Conservation (phyloP, 1,284 basidiomycete species). For the Ceratobasidium sp. region DNA sequence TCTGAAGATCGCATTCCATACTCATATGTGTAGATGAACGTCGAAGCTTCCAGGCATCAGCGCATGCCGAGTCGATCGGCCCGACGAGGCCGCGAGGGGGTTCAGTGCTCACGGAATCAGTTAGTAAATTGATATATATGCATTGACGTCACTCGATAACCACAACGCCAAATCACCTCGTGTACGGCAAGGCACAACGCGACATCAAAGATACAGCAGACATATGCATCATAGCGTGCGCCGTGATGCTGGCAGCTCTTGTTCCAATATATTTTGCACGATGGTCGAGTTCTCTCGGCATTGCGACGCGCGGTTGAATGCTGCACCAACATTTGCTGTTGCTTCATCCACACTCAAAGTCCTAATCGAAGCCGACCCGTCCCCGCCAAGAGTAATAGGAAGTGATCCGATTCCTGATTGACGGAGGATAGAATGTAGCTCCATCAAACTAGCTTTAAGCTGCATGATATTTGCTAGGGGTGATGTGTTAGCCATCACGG, state of each 20-base stretch:
- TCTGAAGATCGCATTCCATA: neutral
- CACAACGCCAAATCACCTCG: no score
- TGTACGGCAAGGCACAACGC: no score
- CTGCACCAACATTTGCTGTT: constrained; percentile 20
- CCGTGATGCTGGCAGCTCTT: constrained; percentile 25
- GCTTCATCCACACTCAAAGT: constrained; percentile 13
- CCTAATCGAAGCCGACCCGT: constrained; percentile 2
- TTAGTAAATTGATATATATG: neutral
- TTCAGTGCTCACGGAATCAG: no score
- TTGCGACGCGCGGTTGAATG: constrained; percentile 24
- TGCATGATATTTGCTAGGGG: constrained; percentile 19
- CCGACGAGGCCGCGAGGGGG: neutral
- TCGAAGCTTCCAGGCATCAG: neutral
- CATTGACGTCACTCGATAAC: no score
- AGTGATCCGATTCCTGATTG: constrained; percentile 24
- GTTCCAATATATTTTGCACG: constrained; percentile 30
- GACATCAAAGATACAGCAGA: neutral
- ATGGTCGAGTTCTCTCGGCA: constrained; percentile 29
- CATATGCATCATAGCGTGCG: neutral
- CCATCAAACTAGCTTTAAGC: constrained; percentile 24
- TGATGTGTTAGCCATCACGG: neutral
- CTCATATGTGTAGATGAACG: neutral
- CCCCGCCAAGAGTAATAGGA: neutral
- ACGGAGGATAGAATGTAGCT: constrained; percentile 28
- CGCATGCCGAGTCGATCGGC: neutral